These are phyloP conservation scores for Hebeloma cylindrosporum DNA, from an alignment of 768 basidiomycete species.

Conservation along the genomic window DNA sequence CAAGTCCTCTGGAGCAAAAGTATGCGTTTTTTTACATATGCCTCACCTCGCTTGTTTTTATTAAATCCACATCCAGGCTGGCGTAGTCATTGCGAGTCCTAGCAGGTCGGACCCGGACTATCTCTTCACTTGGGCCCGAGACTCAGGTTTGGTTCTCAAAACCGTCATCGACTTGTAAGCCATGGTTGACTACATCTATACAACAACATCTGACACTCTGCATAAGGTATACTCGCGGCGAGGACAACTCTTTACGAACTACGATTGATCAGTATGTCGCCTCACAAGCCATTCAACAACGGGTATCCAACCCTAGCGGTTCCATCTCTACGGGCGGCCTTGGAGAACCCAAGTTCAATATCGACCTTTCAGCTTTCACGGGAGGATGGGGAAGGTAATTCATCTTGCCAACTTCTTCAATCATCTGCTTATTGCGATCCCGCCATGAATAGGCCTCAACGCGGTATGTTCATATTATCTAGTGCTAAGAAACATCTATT, in stretches of 20 bases:
- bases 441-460: slow-evolving; percentile 49
- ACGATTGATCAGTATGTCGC: slow-evolving; percentile 60
- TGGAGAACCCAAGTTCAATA: slow-evolving; percentile 79
- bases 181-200: no score
- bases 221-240: slow-evolving; percentile 46
- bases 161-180: slow-evolving; percentile 47
- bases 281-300: slow-evolving; percentile 59
- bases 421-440: no score
- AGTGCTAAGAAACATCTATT: neutral
- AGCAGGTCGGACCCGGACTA: slow-evolving; percentile 58
- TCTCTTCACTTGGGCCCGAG: slow-evolving; percentile 76
- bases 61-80: slow-evolving; percentile 40
- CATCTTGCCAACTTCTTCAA: no score
- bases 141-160: slow-evolving; percentile 74
- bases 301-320: slow-evolving; percentile 72
- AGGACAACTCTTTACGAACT: slow-evolving; percentile 47
- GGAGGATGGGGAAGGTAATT: slow-evolving; percentile 52
- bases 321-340: slow-evolving; percentile 66
- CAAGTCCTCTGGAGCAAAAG: slow-evolving; percentile 55
- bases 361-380: slow-evolving; percentile 62
- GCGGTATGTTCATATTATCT: slow-evolving; percentile 39
- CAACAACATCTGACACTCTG: slow-evolving; percentile 40
- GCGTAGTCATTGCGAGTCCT: slow-evolving; percentile 60
- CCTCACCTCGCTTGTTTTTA: no score
- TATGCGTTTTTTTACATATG: slow-evolving; percentile 15